Percentiles rank a stretch among this genome's conserved stretches.
Conservation (phyloP, 2,329 filamentous ascomycete species). For the Colletotrichum higginsianum region DNA sequence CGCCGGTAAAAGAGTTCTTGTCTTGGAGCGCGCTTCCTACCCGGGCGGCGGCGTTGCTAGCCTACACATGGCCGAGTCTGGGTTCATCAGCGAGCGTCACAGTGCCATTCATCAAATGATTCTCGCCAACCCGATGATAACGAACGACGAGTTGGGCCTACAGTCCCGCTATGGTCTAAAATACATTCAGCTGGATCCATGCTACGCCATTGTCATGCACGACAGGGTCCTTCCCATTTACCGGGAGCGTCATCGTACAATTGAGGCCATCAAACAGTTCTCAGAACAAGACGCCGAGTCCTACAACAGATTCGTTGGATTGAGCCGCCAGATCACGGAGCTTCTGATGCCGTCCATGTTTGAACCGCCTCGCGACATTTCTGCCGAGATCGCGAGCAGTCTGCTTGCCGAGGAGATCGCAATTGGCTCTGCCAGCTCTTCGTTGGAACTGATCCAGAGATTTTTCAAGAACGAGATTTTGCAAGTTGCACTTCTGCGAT, state of each 20-base stretch:
- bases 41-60: slow-evolving; percentile 30
- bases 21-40: slow-evolving; percentile 21
- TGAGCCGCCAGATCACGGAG: slow-evolving; percentile 8
- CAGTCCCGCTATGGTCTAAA: slow-evolving; percentile 10
- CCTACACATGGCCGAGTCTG: slow-evolving; percentile 14
- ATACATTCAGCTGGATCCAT: slow-evolving; percentile 10
- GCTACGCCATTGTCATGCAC: slow-evolving; percentile 16
- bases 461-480: background rate
- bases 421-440: background rate
- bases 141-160: slow-evolving; percentile 9
- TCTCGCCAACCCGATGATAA: slow-evolving; percentile 12
- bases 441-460: background rate
- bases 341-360: slow-evolving; percentile 24
- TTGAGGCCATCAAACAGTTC: background rate
- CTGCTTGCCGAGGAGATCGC: background rate
- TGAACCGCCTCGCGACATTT: slow-evolving; percentile 10
- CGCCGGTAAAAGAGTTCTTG: slow-evolving; percentile 31
- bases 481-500: slow-evolving; percentile 5
- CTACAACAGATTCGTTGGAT: slow-evolving; percentile 6
- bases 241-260: background rate
- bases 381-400: slow-evolving; percentile 2
- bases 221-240: slow-evolving; percentile 1
- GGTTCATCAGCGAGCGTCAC: slow-evolving; percentile 13
- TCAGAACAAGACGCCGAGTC: background rate
- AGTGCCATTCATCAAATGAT: slow-evolving; percentile 26